phyloP scores from a whole-genome alignment of 2,329 filamentous ascomycete species.

The Penicillium sp. region DNA sequence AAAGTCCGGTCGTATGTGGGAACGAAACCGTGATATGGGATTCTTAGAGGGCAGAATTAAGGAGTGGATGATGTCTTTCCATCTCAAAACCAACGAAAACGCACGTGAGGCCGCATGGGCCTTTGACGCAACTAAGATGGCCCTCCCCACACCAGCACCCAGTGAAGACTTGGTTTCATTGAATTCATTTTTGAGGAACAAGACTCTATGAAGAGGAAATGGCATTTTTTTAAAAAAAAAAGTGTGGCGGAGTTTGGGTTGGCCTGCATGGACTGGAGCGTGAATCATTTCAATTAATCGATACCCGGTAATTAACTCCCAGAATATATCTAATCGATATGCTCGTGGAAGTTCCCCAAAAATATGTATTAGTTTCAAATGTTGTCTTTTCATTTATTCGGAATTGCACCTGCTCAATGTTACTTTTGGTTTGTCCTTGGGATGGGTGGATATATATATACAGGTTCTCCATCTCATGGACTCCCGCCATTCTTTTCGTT shows the following conservation, averaged over 20 bases:
- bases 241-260: constrained; percentile 9
- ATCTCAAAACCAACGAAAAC: constrained; percentile 27
- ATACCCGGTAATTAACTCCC: constrained; percentile 3
- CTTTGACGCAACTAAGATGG: constrained; percentile 37
- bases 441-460: neutral
- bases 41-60: constrained; percentile 36
- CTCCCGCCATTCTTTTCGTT: too few species aligned
- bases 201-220: constrained; percentile 2
- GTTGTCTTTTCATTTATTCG: neutral
- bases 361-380: neutral
- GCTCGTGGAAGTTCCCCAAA: neutral
- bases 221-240: constrained; percentile 3
- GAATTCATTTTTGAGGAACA: constrained; percentile 26
- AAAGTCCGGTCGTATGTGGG: constrained; percentile 40
- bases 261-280: constrained; percentile 16
- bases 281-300: neutral
- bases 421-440: neutral
- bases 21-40: constrained; percentile 40
- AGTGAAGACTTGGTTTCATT: constrained; percentile 26
- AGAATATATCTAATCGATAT: neutral
- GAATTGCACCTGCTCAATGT: neutral
- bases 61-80: constrained; percentile 40
- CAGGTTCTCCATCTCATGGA: neutral
- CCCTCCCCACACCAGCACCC: constrained; percentile 27
- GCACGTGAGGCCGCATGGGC: constrained; percentile 35